A percentile compares a stretch with the other conserved stretches of the same genome.
Evolutionary conservation across 345 rosid species (phyloP).

Genomic region (Durio zibethinus): DNA sequence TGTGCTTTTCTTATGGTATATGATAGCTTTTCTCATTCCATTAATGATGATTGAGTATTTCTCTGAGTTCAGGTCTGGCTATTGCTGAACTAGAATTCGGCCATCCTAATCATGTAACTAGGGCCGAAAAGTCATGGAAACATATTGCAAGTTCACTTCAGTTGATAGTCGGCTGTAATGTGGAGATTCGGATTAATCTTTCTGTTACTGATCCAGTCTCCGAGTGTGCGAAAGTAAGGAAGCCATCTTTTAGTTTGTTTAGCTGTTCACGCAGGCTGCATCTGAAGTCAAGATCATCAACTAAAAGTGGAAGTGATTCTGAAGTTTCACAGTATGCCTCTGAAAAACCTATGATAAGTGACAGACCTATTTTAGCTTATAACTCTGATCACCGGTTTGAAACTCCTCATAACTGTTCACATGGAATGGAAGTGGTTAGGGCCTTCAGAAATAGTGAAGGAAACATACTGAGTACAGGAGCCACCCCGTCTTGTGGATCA

Average conservation of each 20-base stretch:
- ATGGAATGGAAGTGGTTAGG: conserved; percentile 32
- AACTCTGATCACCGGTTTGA: conserved; percentile 37
- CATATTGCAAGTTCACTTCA: conserved; percentile 80
- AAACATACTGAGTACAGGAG: conserved; percentile 57
- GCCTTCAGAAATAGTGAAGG: conserved; percentile 76
- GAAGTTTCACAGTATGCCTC: conserved; percentile 41
- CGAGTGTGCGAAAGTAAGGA: conserved; percentile 48
- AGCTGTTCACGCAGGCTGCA: conserved; percentile 67
- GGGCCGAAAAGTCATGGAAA: conserved; percentile 97
- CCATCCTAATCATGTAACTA: conserved; percentile 50
- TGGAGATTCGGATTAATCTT: conserved; percentile 77
- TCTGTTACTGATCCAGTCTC: conserved; percentile 42
- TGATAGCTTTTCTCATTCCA: background rate
- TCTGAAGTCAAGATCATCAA: conserved; percentile 40
- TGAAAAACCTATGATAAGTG: conserved; percentile 43
- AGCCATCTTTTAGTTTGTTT: conserved; percentile 60
- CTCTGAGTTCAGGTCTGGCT: conserved; percentile 54
- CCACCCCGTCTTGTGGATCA: conserved; percentile 34
- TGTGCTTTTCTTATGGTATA: background rate
- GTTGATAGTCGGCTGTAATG: conserved; percentile 70
- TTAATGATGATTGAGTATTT: conserved; percentile 6
- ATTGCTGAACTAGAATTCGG: conserved; percentile 73
- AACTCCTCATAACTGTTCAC: conserved; percentile 25
- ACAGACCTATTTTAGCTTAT: conserved; percentile 27
- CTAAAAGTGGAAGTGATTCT: conserved; percentile 38